Evolutionary conservation across 73 alveolate species (phyloP), one percentile per base, ranked within the genome.

Genomic region (Paramecium tetraurelia): DNA sequence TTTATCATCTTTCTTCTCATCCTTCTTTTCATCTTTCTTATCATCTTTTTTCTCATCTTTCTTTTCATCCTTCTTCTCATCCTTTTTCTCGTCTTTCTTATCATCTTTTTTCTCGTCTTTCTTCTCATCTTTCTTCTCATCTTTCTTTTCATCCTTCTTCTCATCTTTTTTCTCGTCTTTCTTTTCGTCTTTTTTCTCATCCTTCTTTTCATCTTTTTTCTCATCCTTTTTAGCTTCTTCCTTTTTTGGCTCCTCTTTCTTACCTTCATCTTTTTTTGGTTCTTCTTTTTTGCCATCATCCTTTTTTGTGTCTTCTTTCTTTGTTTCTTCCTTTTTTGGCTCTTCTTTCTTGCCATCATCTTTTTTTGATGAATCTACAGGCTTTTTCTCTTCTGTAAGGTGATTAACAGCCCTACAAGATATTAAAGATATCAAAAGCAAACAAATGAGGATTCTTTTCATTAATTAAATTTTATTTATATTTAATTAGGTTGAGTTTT

Each of bases 371-470:
- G 84, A 7, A 63, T 27, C 84, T 7, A 24, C 50, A 63, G 84
- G 50, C 48, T 63, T 27, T 27, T 63, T 27, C 2, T 21, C 48
- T 8, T 63, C 48, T 4, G 2, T 50, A 14, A 63, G 27, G 46
- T 22, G 84, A 63, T 63, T 63, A 5, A 63, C 84, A 22, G 84
- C 84, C 27, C 46, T 63, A 24, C 84, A 27, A 31, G 84, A 63
- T 20, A 63, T 63, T 33, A 63, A 27, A 63, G 84, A 63, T 27
- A 63, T 63, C 14, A 63, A 16, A 33, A 63, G 50, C 31, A 63
- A 63, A 24, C 84, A 63, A 31, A 63, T 63, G 4, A 63, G 84
- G 84, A 63, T 63, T 63, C 46, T 63, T 63, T 63, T 63, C 84
- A 63, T 63, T 63, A 31, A 63, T 63, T 63, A 63, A 63, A 63